phyloP scores from a whole-genome alignment of 1,139 yeast species.

The Candida neerlandica region DNA sequence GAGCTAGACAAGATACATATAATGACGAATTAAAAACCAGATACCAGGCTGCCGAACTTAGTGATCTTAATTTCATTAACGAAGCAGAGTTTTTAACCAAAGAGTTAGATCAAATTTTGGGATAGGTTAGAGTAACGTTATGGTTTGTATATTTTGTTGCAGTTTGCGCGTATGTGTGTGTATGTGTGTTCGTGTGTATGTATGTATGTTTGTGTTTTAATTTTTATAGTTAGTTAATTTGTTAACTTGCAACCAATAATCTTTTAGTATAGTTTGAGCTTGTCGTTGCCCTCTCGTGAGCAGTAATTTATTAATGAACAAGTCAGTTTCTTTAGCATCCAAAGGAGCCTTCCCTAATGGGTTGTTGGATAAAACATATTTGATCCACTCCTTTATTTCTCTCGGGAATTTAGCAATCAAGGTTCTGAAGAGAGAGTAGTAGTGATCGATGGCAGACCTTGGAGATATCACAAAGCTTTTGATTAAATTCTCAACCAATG shows the following conservation, averaged over 20 bases:
- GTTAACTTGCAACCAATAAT: slow-evolving; percentile 63
- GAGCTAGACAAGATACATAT: slow-evolving; percentile 83
- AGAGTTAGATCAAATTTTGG: slow-evolving; percentile 46
- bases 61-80: slow-evolving; percentile 56
- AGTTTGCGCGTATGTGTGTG: slow-evolving; percentile 10
- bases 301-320: slow-evolving; percentile 57
- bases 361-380: slow-evolving; percentile 22
- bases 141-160: too few species aligned
- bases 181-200: slow-evolving; percentile 6
- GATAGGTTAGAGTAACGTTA: slow-evolving; percentile 14
- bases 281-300: slow-evolving; percentile 66
- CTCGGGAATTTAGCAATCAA: slow-evolving; percentile 57
- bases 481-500: slow-evolving; percentile 34
- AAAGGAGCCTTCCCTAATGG: slow-evolving; percentile 18
- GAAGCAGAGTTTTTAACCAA: slow-evolving; percentile 65
- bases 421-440: slow-evolving; percentile 55
- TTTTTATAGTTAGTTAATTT: slow-evolving; percentile 49
- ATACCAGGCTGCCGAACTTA: slow-evolving; percentile 62
- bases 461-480: slow-evolving; percentile 48
- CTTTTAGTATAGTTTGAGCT: slow-evolving; percentile 57
- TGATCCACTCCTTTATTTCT: slow-evolving; percentile 50
- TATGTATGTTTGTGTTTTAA: slow-evolving; percentile 1
- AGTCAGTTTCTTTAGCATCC: slow-evolving; percentile 20
- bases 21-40: slow-evolving; percentile 79
- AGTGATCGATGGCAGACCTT: slow-evolving; percentile 63